Percentiles rank a stretch among this genome's conserved stretches.
These are phyloP conservation scores for Boletus sp. DNA, from an alignment of 768 basidiomycete species.

Conservation along the genomic window DNA sequence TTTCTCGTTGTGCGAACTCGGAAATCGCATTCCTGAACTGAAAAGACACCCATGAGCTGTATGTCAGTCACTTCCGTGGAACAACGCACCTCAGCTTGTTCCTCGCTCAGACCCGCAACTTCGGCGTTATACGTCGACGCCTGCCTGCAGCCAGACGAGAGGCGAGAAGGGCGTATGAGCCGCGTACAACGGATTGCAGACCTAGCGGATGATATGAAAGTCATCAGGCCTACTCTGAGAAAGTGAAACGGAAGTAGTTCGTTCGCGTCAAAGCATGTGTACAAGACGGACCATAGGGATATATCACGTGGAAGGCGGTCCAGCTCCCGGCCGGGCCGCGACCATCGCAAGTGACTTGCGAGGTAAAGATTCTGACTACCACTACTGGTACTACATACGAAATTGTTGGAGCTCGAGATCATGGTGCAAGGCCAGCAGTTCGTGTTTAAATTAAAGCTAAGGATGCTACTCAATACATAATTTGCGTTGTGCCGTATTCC, in stretches of 20 bases:
- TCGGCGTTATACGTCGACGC: slow-evolving; percentile 67
- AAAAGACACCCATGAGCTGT: not conserved
- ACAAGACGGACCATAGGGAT: slow-evolving; percentile 13
- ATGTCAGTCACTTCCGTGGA: not conserved
- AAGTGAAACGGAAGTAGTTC: not conserved
- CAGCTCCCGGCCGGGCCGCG: too few species aligned
- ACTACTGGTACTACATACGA: not conserved
- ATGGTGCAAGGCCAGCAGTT: not conserved
- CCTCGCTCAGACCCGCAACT: slow-evolving; percentile 74
- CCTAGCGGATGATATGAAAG: slow-evolving; percentile 13
- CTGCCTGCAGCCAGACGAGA: slow-evolving; percentile 6
- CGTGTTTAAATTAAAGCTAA: not conserved
- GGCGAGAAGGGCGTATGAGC: not conserved
- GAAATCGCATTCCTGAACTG: slow-evolving; percentile 81
- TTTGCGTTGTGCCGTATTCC: slow-evolving; percentile 10
- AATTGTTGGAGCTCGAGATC: not conserved
- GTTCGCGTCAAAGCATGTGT: not conserved
- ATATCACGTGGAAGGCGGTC: slow-evolving; percentile 7
- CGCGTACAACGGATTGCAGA: slow-evolving; percentile 5
- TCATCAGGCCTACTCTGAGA: slow-evolving; percentile 2
- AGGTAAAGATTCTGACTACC: too few species aligned
- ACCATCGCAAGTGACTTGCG: too few species aligned
- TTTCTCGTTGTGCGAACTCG: slow-evolving; percentile 79
- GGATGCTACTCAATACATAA: slow-evolving; percentile 21
- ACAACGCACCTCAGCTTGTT: slow-evolving; percentile 69